Evolutionary conservation across 148 eudicot species (phyloP), one percentile per base, ranked within the genome.

Genomic region (Camellia sinensis): DNA sequence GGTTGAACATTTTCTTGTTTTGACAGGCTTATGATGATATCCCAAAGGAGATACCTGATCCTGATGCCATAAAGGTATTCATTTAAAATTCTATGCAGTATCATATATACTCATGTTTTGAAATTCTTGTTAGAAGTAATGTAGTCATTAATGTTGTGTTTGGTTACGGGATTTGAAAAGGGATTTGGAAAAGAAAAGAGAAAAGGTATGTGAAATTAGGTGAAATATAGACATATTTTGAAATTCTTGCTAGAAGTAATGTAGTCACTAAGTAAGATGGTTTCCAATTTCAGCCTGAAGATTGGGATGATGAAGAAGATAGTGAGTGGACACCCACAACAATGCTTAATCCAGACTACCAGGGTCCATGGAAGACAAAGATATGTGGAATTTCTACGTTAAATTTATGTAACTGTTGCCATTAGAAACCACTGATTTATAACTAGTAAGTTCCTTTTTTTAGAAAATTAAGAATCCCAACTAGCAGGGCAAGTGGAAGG

Each of bases 301-400:
- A 95, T 65, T 95, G 98, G 98, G 98, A 95, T 89, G 97, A 95
- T 71, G 98, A 93, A 89, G 98, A 95, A 91, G 98, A 95, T 92
- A 97, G 98, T 81, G 98, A 93, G 82, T 95, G 98, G 98, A 91
- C 97, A 7, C 86, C 92, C 50, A 97, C 98, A 46, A 95, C 98
- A 69, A 87, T 88, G 75, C 90, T 97, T 12, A 93, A 95, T 87
- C 97, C 98, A 2, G 97, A 95, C 85, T 95, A 90, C 93, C 93
- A 93, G 94, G 98, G 98, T 72, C 94, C 93, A 84, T 95, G 98
- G 98, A 82, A 87, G 87, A 82, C 86, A 83, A 95, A 95, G 97
- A 97, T 95, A 64, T 74, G 89, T 80, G 2, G 29, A 56, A 62
- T 9, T 68, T 29, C 66, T 75, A 19, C 46, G 40, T 8, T 19